These are phyloP conservation scores for Candida boidinii DNA, from an alignment of 805 yeast species.

Conservation along the genomic window DNA sequence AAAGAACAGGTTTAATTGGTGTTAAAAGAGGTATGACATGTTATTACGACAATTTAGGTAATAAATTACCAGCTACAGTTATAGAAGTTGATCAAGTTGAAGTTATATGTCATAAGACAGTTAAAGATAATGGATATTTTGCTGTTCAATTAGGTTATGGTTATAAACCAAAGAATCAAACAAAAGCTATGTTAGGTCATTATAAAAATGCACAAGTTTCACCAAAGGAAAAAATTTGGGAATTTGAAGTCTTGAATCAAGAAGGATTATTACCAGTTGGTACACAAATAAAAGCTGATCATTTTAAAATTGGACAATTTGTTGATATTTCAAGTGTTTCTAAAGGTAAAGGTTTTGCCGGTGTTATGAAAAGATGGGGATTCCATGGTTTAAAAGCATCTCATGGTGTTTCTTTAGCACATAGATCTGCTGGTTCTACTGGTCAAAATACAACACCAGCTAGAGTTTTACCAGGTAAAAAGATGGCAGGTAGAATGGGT, in stretches of 20 bases:
- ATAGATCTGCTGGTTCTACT: conserved; percentile 94
- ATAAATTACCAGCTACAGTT: conserved; percentile 74
- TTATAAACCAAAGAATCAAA: conserved; percentile 52
- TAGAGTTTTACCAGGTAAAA: conserved; percentile 91
- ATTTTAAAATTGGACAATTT: conserved; percentile 72
- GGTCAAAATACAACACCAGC: conserved; percentile 97
- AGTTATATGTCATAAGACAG: conserved; percentile 65
- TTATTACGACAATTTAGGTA: conserved; percentile 64
- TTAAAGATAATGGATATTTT: conserved; percentile 66
- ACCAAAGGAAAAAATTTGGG: conserved; percentile 69
- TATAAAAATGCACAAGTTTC: conserved; percentile 73
- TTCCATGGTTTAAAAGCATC: conserved; percentile 86
- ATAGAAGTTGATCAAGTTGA: conserved; percentile 84
- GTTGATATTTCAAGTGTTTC: conserved; percentile 74
- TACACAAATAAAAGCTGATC: conserved; percentile 71
- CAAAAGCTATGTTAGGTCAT: conserved; percentile 64
- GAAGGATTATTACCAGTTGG: conserved; percentile 68
- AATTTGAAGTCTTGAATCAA: conserved; percentile 68
- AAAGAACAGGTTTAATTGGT: conserved; percentile 79
- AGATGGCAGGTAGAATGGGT: conserved; percentile 98
- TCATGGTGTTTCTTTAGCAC: conserved; percentile 91
- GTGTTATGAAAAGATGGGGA: conserved; percentile 95
- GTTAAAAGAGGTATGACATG: conserved; percentile 87
- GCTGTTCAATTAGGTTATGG: conserved; percentile 89
- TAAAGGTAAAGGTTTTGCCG: conserved; percentile 95